Base-by-base conservation (phyloP, 306 rosid species). In the Quercus parvula region DNA sequence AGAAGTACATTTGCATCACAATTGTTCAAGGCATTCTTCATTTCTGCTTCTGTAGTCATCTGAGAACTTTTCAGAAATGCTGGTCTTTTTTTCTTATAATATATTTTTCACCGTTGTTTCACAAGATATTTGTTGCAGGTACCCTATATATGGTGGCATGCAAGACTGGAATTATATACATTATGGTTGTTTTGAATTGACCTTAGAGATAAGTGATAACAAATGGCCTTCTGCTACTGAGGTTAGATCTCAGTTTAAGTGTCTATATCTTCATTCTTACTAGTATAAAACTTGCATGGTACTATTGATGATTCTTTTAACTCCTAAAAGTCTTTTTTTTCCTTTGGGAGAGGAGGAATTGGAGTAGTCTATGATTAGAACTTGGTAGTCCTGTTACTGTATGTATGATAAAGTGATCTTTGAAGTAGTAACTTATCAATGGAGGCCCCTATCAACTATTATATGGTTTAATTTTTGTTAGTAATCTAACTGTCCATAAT, bases 61-160 rank as follows among this genome's bases (percentile, higher is more conserved):
- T 70, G 63, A n/a, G 28, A 20, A 55, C 33, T 44, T 19, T 5
- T 18, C 10, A 17, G 59, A 31, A 11, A 38, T 75, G 4, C 31
- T 38, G 13, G 52, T 9, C 25, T 67, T 28, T 17, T 44, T 61
- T 72, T 75, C 69, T 35, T 62, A 55, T 51, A 9, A 33, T 75
- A 62, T 58, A 56, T 35, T 68, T 51, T 83, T 74, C 78, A 80
- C 73, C 58, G 64, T 85, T 84, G 75, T 78, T 83, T 80, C 69
- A 64, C 77, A 70, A 80, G 74, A 58, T 78, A 72, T 79, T 71
- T 80, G 75, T 77, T 83, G 83, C 87, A 95, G 99, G 98, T 95
- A 95, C 64, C 99, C 99, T 19, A 77, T 95, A 71, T 93, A 93
- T 67, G 99, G 99, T 68, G 99, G 97, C 82, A 95, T 95, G 99